phyloP scores from a whole-genome alignment of 2,329 filamentous ascomycete genomes.

The Talaromyces pinophilus region DNA sequence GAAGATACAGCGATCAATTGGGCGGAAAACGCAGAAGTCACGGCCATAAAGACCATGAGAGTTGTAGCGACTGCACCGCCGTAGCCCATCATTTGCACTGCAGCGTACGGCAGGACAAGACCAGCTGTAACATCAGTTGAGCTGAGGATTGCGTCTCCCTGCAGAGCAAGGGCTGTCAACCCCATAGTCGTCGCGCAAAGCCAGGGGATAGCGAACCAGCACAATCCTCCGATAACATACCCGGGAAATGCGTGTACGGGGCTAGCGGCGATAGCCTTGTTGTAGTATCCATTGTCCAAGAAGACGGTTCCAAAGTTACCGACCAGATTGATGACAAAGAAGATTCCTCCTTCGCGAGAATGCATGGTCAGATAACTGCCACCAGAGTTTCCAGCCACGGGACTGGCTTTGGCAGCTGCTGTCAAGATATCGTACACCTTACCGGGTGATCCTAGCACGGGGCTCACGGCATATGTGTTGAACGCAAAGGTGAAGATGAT shows the following conservation, averaged over 20 bases:
- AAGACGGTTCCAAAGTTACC: slow-evolving; percentile 85
- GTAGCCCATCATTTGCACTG: slow-evolving; percentile 77
- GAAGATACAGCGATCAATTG: slow-evolving; percentile 85
- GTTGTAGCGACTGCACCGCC: slow-evolving; percentile 78
- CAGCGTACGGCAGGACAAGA: slow-evolving; percentile 80
- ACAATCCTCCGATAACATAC: slow-evolving; percentile 81
- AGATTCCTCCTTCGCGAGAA: slow-evolving; percentile 76
- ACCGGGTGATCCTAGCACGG: slow-evolving; percentile 70
- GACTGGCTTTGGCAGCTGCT: slow-evolving; percentile 67
- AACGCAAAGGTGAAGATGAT: slow-evolving; percentile 86
- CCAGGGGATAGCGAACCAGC: slow-evolving; percentile 94
- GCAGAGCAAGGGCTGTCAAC: slow-evolving; percentile 75
- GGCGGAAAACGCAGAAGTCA: slow-evolving; percentile 79
- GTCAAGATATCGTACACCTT: slow-evolving; percentile 77
- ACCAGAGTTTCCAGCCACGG: slow-evolving; percentile 74
- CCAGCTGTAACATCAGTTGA: slow-evolving; percentile 76
- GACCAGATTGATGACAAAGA: slow-evolving; percentile 88
- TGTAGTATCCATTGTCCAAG: slow-evolving; percentile 83
- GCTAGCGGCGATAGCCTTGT: slow-evolving; percentile 87
- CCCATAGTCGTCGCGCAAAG: slow-evolving; percentile 87
- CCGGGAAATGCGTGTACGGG: slow-evolving; percentile 84
- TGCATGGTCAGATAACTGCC: slow-evolving; percentile 88
- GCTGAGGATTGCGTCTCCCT: slow-evolving; percentile 72
- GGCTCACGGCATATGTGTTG: slow-evolving; percentile 74
- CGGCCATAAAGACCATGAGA: slow-evolving; percentile 85